Conservation (phyloP, 257 asterid genomes). For the Penstemon barbatus region DNA sequence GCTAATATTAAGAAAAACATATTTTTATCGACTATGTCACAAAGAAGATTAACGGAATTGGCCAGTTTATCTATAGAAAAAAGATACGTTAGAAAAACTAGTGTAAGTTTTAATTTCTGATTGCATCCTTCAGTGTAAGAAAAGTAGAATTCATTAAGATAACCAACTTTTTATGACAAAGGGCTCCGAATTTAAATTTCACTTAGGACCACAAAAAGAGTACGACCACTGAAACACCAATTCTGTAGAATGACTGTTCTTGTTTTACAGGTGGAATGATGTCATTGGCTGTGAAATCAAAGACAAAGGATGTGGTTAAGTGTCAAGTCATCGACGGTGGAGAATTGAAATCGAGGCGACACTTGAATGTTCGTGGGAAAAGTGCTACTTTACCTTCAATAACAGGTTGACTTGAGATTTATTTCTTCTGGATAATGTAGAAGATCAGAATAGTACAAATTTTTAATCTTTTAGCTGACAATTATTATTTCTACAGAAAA, state of each 20-base stretch:
- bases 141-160: no score
- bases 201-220: no score
- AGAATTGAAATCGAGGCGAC: conserved; percentile 92
- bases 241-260: conserved; percentile 21
- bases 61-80: no score
- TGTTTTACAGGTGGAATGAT: conserved; percentile 86
- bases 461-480: conserved; percentile 4
- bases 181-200: no score
- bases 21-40: no score
- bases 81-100: no score
- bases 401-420: conserved; percentile 58
- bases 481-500: conserved; percentile 52
- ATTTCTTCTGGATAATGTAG: conserved; percentile 17
- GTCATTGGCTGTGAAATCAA: conserved; percentile 87
- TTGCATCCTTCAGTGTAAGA: no score
- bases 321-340: conserved; percentile 95
- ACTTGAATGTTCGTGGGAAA: conserved; percentile 95
- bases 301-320: conserved; percentile 64
- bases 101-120: no score
- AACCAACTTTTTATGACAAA: no score
- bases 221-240: neutral
- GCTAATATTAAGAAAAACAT: no score
- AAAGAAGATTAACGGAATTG: no score
- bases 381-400: conserved; percentile 97
- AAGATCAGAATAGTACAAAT: conserved; percentile 10